phyloP scores from a whole-genome alignment of 73 alveolate species.

The Blepharisma stoltei region DNA sequence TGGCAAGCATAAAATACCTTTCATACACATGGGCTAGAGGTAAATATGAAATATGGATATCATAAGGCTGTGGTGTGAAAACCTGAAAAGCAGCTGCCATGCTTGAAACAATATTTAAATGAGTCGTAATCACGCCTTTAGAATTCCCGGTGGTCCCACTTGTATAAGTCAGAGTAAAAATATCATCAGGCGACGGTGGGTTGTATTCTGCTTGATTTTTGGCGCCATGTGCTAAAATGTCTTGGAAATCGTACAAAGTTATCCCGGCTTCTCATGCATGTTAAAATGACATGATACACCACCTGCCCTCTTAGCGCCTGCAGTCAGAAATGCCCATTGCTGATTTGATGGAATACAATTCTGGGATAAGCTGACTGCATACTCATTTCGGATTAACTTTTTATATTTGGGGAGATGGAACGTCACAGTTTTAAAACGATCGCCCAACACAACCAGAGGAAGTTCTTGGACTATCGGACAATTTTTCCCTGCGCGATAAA shows the following conservation, averaged over 20 bases:
- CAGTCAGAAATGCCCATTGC: too few relatives aligned
- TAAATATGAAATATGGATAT: slow-evolving; percentile 53
- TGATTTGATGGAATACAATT: too few relatives aligned
- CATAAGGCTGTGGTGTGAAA: slow-evolving; percentile 36
- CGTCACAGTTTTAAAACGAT: too few relatives aligned
- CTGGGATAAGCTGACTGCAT: too few relatives aligned
- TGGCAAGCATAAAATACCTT: slow-evolving; percentile 54
- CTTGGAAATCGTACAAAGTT: slow-evolving; percentile 31
- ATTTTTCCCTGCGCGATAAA: too few relatives aligned
- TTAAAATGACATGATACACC: too few relatives aligned
- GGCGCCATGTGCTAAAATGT: slow-evolving; percentile 37
- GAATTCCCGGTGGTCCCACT: slow-evolving; percentile 74
- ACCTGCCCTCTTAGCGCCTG: too few relatives aligned
- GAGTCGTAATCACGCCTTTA: slow-evolving; percentile 67
- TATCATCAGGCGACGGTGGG: not conserved
- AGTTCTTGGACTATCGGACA: too few relatives aligned
- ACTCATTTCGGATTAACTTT: too few relatives aligned
- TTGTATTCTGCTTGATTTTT: slow-evolving; percentile 24
- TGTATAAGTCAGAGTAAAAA: slow-evolving; percentile 53
- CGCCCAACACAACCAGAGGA: too few relatives aligned
- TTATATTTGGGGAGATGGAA: too few relatives aligned
- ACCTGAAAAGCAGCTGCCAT: slow-evolving; percentile 29
- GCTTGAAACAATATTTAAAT: slow-evolving; percentile 40
- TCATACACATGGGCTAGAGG: slow-evolving; percentile 93
- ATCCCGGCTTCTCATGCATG: slow-evolving; percentile 32